phyloP scores from a whole-genome alignment of 345 rosid species.

The Aquilaria malaccensis region DNA sequence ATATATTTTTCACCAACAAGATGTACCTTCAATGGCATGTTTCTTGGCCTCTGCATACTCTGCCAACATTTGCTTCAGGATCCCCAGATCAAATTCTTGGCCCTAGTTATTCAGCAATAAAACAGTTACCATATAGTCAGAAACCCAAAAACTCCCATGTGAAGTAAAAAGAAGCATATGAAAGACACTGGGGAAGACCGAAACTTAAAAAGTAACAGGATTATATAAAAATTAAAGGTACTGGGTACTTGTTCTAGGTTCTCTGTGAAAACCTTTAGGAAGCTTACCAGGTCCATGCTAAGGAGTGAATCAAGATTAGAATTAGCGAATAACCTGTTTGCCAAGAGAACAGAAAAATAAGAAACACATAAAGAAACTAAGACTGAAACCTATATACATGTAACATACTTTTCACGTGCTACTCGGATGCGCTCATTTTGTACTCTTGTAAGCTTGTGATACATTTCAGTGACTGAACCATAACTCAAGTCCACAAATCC shows the following conservation, averaged over 20 bases:
- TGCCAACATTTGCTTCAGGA: conserved; percentile 38
- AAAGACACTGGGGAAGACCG: no score
- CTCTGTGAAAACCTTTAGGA: background rate
- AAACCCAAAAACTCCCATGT: no score
- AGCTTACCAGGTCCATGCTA: conserved; percentile 76
- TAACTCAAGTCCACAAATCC: conserved; percentile 60
- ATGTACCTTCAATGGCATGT: conserved; percentile 53
- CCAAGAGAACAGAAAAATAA: conserved; percentile 13
- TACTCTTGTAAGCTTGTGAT: conserved; percentile 40
- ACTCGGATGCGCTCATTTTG: conserved; percentile 52
- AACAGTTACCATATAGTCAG: background rate
- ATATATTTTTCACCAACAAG: background rate
- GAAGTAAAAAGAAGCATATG: no score
- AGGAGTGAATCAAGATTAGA: conserved; percentile 52
- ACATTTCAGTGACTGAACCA: conserved; percentile 31
- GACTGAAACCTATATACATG: background rate
- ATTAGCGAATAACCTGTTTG: conserved; percentile 44
- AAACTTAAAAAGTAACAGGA: no score
- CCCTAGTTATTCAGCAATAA: conserved; percentile 31
- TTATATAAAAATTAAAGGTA: background rate
- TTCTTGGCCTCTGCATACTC: conserved; percentile 70
- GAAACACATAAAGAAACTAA: background rate
- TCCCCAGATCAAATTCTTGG: conserved; percentile 39
- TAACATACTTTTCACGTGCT: conserved; percentile 55
- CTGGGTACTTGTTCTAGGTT: background rate